Evolutionary conservation across 75 land plant species (phyloP).

Genomic region (Azolla pinnata): DNA sequence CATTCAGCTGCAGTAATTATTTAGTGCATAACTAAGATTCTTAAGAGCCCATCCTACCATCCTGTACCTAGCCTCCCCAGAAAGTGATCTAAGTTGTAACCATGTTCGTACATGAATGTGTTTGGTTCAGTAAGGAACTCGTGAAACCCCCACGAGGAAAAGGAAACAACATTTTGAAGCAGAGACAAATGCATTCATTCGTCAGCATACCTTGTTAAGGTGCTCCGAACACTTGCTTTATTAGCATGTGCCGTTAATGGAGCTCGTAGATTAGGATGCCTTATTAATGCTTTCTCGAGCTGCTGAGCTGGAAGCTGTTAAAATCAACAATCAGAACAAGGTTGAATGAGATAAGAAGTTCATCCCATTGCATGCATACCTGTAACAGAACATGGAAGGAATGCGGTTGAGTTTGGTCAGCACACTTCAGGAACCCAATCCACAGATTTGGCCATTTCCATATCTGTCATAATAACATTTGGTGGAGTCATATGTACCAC

Average conservation of each 20-base stretch:
- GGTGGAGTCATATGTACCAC: not conserved
- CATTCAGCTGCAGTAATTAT: too few species aligned
- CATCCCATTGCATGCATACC: conserved; percentile 27
- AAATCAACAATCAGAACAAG: conserved; percentile 3
- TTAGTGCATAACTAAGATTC: too few species aligned
- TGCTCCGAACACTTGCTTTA: conserved; percentile 55
- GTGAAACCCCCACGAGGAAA: not conserved
- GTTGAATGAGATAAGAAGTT: not conserved
- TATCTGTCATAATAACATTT: conserved; percentile 41
- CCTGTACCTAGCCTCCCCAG: too few species aligned
- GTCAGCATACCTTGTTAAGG: conserved; percentile 57
- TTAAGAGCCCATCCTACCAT: too few species aligned
- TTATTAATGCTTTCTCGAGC: conserved; percentile 80
- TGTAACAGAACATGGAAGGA: conserved; percentile 87
- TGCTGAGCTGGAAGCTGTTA: conserved; percentile 84
- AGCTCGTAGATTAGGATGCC: conserved; percentile 45
- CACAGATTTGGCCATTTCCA: conserved; percentile 94
- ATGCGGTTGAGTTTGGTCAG: conserved; percentile 68
- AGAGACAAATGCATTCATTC: too few species aligned
- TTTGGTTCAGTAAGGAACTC: not conserved
- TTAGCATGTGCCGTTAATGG: conserved; percentile 69
- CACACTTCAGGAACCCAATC: conserved; percentile 93
- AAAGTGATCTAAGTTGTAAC: not conserved
- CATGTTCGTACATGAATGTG: too few species aligned
- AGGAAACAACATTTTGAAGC: too few species aligned